These are phyloP conservation scores for Saccharomycopsis sp. DNA, from an alignment of 805 yeast species.

Conservation along the genomic window DNA sequence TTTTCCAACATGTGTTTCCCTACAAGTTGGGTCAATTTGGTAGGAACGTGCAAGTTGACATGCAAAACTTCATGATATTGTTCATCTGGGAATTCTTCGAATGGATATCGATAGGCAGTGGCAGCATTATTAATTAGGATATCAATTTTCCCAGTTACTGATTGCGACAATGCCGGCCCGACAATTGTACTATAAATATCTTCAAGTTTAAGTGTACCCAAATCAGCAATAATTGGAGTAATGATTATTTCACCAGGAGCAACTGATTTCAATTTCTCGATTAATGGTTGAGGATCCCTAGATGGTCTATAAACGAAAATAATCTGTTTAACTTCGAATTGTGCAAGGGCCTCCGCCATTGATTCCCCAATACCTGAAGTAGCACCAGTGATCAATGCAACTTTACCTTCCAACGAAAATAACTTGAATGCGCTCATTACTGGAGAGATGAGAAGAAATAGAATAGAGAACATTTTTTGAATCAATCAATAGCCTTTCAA, in stretches of 20 bases:
- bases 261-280: constrained; percentile 17
- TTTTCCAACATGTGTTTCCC: constrained; percentile 32
- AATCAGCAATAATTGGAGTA: constrained; percentile 25
- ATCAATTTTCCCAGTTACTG: constrained; percentile 28
- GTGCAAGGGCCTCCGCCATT: constrained; percentile 36
- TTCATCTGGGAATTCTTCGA: constrained; percentile 30
- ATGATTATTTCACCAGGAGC: constrained; percentile 22
- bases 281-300: constrained; percentile 24
- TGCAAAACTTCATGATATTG: constrained; percentile 34
- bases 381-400: constrained; percentile 39
- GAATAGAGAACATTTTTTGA: no score
- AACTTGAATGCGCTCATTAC: constrained; percentile 23
- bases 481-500: no score
- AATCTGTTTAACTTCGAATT: constrained; percentile 38
- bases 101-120: constrained; percentile 8
- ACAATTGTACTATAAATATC: constrained; percentile 24
- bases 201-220: constrained; percentile 21
- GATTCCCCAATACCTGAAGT: constrained; percentile 39
- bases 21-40: constrained; percentile 31
- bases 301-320: constrained; percentile 29
- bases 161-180: constrained; percentile 24
- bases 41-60: constrained; percentile 34
- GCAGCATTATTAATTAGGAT: constrained; percentile 33
- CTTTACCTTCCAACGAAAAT: constrained; percentile 37
- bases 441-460: no score